Percentiles rank a stretch among this genome's conserved stretches.
These are phyloP conservation scores for Mariannaea sp. DNA, from an alignment of 2,329 filamentous ascomycete species.

Conservation along the genomic window DNA sequence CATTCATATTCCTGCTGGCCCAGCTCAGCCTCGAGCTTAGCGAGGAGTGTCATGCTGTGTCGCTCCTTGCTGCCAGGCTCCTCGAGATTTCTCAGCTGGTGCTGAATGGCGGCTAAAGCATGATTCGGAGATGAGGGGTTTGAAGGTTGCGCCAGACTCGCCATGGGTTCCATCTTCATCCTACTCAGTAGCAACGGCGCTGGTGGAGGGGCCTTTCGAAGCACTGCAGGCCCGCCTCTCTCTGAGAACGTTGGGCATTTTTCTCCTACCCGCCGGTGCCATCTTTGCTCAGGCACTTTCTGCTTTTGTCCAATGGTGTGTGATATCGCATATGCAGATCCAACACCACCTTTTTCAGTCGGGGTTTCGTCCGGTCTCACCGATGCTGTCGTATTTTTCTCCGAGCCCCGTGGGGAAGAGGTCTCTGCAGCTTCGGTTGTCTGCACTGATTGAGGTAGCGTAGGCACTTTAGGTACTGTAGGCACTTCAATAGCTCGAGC, in stretches of 20 bases:
- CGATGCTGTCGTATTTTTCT: constrained; percentile 45
- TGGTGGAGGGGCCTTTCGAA: constrained; percentile 61
- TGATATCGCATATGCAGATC: constrained; percentile 17
- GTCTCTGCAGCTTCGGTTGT: constrained; percentile 15
- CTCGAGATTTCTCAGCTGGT: constrained; percentile 57
- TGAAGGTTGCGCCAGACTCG: constrained; percentile 55
- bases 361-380: constrained; percentile 52
- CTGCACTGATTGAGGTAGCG: constrained; percentile 8
- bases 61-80: constrained; percentile 47
- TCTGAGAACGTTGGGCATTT: constrained; percentile 63
- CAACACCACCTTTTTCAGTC: constrained; percentile 19
- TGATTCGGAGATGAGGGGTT: constrained; percentile 58
- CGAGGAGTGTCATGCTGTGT: constrained; percentile 55
- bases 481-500: constrained; percentile 44
- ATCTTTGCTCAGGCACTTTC: constrained; percentile 36
- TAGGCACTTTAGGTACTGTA: constrained; percentile 20
- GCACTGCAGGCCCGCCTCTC: constrained; percentile 50
- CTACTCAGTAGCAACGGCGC: constrained; percentile 57
- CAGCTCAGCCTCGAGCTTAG: constrained; percentile 66
- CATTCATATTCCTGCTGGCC: constrained; percentile 63
- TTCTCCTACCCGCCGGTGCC: constrained; percentile 64
- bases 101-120: constrained; percentile 55
- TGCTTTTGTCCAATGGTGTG: constrained; percentile 20
- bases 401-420: constrained; percentile 28
- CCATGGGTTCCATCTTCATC: constrained; percentile 48